These are phyloP conservation scores for Saccharomyces jurei DNA, from an alignment of 805 yeast genomes.

Conservation along the genomic window DNA sequence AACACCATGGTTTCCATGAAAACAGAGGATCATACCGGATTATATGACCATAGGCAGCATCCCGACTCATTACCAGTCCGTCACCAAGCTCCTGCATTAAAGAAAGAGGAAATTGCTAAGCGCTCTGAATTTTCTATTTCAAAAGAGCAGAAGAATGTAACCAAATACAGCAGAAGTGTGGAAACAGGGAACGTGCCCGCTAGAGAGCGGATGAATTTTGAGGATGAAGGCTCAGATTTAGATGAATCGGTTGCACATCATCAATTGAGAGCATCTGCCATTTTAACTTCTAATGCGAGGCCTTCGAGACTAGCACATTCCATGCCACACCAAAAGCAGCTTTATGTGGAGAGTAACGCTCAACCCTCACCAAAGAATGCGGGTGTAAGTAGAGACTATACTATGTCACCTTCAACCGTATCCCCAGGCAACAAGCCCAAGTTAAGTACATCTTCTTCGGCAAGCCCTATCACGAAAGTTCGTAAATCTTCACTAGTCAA, in stretches of 20 bases:
- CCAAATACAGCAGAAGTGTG: background rate
- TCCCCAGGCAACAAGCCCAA: background rate
- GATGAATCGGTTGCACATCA: background rate
- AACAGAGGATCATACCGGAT: slow-evolving; percentile 32
- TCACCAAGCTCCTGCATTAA: slow-evolving; percentile 7
- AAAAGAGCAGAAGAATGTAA: background rate
- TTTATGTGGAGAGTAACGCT: slow-evolving; percentile 18
- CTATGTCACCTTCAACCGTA: background rate
- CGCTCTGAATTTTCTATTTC: background rate
- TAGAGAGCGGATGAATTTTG: slow-evolving; percentile 3
- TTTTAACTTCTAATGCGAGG: slow-evolving; percentile 9
- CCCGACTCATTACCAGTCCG: slow-evolving; percentile 36
- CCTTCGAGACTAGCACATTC: slow-evolving; percentile 29
- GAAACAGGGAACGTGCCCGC: background rate
- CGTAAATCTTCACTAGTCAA: background rate
- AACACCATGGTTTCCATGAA: slow-evolving; percentile 32
- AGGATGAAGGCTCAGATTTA: slow-evolving; percentile 22
- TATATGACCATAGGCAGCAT: slow-evolving; percentile 44
- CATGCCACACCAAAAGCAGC: slow-evolving; percentile 37
- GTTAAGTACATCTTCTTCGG: background rate
- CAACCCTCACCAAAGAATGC: background rate
- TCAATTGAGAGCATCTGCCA: background rate
- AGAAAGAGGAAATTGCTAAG: background rate
- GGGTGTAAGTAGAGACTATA: background rate
- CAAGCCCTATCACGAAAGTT: background rate